phyloP scores from a whole-genome alignment of 139 green algal genomes.

The Mesotaenium endlicherianum region DNA sequence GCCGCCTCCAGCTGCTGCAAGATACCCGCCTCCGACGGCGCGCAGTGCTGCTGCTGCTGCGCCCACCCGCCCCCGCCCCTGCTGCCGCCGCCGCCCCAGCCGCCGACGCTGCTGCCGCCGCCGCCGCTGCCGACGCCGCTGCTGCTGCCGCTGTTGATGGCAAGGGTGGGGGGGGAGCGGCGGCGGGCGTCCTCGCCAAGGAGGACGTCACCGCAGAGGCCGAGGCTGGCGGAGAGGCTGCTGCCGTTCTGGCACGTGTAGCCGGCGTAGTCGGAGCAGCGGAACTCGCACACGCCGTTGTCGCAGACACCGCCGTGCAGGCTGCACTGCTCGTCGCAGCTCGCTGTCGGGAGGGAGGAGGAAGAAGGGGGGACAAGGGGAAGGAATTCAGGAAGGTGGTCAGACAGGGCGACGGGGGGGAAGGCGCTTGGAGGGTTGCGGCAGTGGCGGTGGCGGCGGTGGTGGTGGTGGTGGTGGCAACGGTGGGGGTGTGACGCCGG shows the following conservation, averaged over 20 bases:
- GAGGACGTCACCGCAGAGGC: neutral
- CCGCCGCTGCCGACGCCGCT: neutral
- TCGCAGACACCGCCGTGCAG: constrained; percentile 24
- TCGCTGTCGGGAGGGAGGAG: no score
- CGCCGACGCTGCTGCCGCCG: neutral
- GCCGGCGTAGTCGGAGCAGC: constrained; percentile 28
- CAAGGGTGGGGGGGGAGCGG: neutral
- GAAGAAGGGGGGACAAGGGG: no score
- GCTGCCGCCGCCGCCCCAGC: neutral
- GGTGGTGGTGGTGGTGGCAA: no score
- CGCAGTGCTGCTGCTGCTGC: neutral
- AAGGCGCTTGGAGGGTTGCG: no score
- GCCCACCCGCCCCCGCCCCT: neutral
- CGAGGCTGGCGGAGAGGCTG: neutral
- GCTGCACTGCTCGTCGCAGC: constrained; percentile 28
- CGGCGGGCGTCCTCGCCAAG: neutral
- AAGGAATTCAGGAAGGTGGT: no score
- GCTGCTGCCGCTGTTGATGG: neutral
- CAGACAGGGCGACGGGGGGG: no score
- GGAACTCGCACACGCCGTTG: constrained; percentile 41
- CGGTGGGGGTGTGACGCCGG: no score
- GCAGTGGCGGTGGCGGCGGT: no score
- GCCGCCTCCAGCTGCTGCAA: constrained; percentile 29
- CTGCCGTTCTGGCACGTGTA: constrained; percentile 6
- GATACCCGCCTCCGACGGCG: constrained; percentile 1